Evolutionary conservation across 768 basidiomycete genomes (phyloP).

Genomic region (Lactarius hengduanensis): DNA sequence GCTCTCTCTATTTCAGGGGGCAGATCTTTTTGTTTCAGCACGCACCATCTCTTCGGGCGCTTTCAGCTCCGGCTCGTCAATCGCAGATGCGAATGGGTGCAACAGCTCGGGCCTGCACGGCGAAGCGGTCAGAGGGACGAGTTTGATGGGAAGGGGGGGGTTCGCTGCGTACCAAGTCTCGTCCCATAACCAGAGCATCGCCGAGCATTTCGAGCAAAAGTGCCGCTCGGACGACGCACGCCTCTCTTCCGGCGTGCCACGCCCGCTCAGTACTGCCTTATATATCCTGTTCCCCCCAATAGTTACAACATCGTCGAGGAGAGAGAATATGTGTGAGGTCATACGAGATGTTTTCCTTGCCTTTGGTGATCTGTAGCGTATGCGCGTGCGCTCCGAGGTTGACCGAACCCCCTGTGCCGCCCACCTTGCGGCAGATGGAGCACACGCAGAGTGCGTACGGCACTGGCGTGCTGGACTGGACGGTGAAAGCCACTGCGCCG

Average conservation of each 20-base stretch:
- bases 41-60: constrained; percentile 51
- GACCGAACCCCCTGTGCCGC: constrained; percentile 61
- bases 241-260: constrained; percentile 50
- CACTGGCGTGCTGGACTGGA: constrained; percentile 51
- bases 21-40: neutral
- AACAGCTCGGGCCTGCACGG: constrained; percentile 55
- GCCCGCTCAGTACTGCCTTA: constrained; percentile 53
- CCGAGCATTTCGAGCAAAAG: constrained; percentile 62
- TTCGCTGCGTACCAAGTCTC: constrained; percentile 45
- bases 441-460: constrained; percentile 70
- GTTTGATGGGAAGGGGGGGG: neutral
- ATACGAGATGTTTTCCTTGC: constrained; percentile 55
- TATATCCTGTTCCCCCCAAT: constrained; percentile 46
- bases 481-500: constrained; percentile 37
- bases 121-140: neutral
- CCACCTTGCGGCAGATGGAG: constrained; percentile 71
- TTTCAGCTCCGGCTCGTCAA: constrained; percentile 59
- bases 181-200: constrained; percentile 69
- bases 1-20: too few relatives aligned
- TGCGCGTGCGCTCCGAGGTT: constrained; percentile 59
- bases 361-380: constrained; percentile 48
- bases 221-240: constrained; percentile 56
- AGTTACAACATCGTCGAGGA: neutral
- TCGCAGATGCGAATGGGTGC: constrained; percentile 67
- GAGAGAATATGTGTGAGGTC: neutral